These are phyloP conservation scores for Calonectria crousiana DNA, from an alignment of 2,329 filamentous ascomycete genomes.

Conservation along the genomic window DNA sequence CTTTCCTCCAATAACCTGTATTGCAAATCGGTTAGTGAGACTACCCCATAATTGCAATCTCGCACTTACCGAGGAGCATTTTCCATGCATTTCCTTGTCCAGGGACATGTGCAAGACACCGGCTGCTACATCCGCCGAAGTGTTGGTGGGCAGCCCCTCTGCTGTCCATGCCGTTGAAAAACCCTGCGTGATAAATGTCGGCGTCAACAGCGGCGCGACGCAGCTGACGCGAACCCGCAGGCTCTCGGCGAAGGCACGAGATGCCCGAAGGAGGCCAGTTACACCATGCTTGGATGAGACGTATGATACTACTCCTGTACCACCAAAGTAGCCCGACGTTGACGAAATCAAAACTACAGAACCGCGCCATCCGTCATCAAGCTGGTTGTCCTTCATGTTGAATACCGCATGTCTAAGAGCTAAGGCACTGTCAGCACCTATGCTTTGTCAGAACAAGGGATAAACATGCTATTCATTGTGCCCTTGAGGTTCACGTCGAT, in stretches of 20 bases:
- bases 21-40: background rate
- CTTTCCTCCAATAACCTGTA: constrained; percentile 8
- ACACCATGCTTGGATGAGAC: constrained; percentile 37
- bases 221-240: constrained; percentile 27
- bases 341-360: constrained; percentile 32
- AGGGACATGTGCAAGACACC: constrained; percentile 25
- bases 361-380: constrained; percentile 20
- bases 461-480: constrained; percentile 31
- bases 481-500: constrained; percentile 37
- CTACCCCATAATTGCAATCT: too few relatives aligned
- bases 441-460: background rate
- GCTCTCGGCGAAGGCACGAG: constrained; percentile 4
- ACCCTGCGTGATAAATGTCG: constrained; percentile 24
- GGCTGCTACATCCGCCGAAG: constrained; percentile 2
- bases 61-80: constrained; percentile 16
- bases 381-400: constrained; percentile 25
- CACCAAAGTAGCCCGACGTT: constrained; percentile 36
- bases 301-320: constrained; percentile 30
- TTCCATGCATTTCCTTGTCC: constrained; percentile 15
- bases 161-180: constrained; percentile 19
- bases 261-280: constrained; percentile 29
- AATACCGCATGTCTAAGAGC: constrained; percentile 17
- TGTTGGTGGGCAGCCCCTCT: constrained; percentile 23
- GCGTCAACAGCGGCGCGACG: constrained; percentile 33
- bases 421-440: background rate